Evolutionary conservation across 148 eudicot species (phyloP).

Genomic region (Chenopodium suecicum): DNA sequence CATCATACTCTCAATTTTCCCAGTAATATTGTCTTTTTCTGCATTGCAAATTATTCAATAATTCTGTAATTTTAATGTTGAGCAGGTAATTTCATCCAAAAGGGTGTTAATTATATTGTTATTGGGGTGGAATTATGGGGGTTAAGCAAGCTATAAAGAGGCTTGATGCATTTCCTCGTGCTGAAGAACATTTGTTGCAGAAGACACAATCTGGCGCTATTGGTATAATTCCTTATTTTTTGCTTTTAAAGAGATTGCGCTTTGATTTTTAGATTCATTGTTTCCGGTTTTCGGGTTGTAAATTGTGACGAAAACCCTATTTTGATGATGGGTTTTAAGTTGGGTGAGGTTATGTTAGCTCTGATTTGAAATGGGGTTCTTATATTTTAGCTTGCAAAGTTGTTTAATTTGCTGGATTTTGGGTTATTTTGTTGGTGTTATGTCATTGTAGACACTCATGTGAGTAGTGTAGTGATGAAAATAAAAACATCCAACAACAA

Average conservation of each 20-base stretch:
- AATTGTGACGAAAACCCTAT: neutral
- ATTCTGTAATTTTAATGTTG: neutral
- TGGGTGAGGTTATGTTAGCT: neutral
- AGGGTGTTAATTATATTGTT: slow-evolving; percentile 3
- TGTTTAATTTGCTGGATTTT: neutral
- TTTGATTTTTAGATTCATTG: neutral
- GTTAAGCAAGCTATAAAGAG: slow-evolving; percentile 75
- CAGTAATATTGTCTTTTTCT: neutral
- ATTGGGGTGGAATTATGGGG: slow-evolving; percentile 45
- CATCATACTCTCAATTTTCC: neutral
- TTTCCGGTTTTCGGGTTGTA: neutral
- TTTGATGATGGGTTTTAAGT: neutral
- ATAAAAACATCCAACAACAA: neutral
- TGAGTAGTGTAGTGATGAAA: slow-evolving; percentile 1
- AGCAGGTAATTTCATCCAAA: slow-evolving; percentile 6
- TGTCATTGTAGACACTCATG: neutral
- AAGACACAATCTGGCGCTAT: slow-evolving; percentile 91
- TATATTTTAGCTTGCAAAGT: neutral
- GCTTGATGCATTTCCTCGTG: slow-evolving; percentile 91
- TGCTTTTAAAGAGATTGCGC: neutral
- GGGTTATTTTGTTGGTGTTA: neutral
- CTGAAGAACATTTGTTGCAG: slow-evolving; percentile 92
- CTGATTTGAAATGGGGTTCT: neutral
- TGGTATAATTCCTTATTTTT: slow-evolving; percentile 39
- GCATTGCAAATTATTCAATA: neutral